phyloP scores from a whole-genome alignment of 176 grass and related monocot species.

The Ensete glaucum region DNA sequence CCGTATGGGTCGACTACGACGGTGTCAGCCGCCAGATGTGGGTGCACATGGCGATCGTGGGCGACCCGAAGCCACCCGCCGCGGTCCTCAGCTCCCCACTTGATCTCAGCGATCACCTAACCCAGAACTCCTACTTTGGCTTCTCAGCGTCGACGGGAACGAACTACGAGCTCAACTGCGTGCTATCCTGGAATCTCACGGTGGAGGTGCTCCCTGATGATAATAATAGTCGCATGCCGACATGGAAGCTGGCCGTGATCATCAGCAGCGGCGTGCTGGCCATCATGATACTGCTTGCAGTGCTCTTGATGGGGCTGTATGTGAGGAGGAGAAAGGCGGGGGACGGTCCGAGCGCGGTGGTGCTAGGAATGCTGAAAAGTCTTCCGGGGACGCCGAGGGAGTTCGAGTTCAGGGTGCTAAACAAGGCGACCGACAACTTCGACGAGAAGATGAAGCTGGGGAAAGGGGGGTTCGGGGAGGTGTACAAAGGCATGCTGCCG shows the following conservation, averaged over 20 bases:
- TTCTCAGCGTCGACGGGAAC: constrained; percentile 77
- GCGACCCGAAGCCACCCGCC: constrained; percentile 2
- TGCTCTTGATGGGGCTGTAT: constrained; percentile 19
- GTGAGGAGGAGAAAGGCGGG: constrained; percentile 30
- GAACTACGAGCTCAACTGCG: constrained; percentile 60
- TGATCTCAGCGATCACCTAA: constrained; percentile 40
- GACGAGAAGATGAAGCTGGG: constrained; percentile 85
- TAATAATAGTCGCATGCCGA: not conserved
- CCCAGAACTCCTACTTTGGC: constrained; percentile 39
- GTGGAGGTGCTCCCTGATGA: constrained; percentile 26
- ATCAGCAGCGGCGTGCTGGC: constrained; percentile 34
- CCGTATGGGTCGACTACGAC: constrained; percentile 75
- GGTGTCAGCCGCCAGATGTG: constrained; percentile 34
- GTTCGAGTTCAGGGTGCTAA: constrained; percentile 65
- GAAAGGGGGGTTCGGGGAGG: constrained; percentile 76
- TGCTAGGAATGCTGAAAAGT: constrained; percentile 31
- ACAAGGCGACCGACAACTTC: constrained; percentile 66
- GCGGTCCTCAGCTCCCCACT: constrained; percentile 42
- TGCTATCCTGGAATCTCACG: constrained; percentile 61
- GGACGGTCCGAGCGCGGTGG: constrained; percentile 25
- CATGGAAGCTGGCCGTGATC: constrained; percentile 29
- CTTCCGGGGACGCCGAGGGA: constrained; percentile 70
- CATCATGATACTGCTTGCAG: constrained; percentile 5
- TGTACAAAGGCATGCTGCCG: constrained; percentile 37
- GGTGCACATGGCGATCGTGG: constrained; percentile 42